phyloP scores from a whole-genome alignment of 176 grass and related monocot species.

The Aegilops tauschii region DNA sequence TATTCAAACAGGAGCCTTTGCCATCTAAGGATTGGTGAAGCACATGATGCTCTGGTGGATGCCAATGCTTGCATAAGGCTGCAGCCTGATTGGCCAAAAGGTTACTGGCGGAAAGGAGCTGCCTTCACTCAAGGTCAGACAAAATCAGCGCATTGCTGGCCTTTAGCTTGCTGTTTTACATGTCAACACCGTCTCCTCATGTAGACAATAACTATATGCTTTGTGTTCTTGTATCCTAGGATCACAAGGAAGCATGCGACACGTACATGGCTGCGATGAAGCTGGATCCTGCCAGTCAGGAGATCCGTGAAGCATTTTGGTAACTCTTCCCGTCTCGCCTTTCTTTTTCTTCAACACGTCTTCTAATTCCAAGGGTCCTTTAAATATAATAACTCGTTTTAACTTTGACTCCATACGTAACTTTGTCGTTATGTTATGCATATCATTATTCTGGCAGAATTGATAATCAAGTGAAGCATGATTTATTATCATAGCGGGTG shows the following conservation, averaged over 20 bases:
- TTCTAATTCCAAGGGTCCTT: background rate
- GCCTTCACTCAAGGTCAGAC: slow-evolving; percentile 29
- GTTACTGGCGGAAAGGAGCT: slow-evolving; percentile 41
- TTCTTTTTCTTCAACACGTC: background rate
- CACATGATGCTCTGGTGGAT: slow-evolving; percentile 4
- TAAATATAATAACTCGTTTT: background rate
- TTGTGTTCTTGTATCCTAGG: slow-evolving; percentile 6
- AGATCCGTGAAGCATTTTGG: slow-evolving; percentile 25
- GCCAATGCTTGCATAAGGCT: slow-evolving; percentile 31
- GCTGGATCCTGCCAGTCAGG: slow-evolving; percentile 31
- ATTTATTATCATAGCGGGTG: background rate
- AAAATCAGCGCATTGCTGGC: background rate
- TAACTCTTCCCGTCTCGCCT: background rate
- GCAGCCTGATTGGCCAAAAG: slow-evolving; percentile 31
- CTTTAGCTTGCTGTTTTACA: background rate
- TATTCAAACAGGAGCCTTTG: slow-evolving; percentile 38
- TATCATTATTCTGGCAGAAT: no score
- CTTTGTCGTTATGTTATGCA: no score
- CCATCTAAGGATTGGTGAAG: slow-evolving; percentile 5
- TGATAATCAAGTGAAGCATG: no score
- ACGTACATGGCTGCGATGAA: slow-evolving; percentile 32
- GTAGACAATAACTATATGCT: background rate
- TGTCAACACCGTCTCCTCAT: background rate
- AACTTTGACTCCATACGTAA: no score
- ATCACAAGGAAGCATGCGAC: slow-evolving; percentile 27